These are phyloP conservation scores for Plasmodium berghei DNA, from an alignment of 169 alveolate species.

Conservation along the genomic window DNA sequence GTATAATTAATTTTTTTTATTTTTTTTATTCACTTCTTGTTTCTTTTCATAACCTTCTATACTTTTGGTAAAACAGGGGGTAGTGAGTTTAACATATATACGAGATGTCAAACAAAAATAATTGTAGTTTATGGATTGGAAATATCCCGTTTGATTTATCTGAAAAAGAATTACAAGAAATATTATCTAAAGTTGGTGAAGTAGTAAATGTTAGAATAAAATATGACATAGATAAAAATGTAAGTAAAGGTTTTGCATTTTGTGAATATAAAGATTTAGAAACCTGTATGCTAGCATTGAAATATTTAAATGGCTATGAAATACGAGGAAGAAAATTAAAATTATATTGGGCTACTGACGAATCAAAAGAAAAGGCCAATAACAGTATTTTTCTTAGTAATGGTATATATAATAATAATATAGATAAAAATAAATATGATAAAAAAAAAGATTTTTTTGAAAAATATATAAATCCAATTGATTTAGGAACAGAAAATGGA, in stretches of 20 bases:
- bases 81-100: too few species aligned
- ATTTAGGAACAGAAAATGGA: not conserved
- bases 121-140: slow-evolving; percentile 76
- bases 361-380: slow-evolving; percentile 67
- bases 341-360: slow-evolving; percentile 82
- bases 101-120: slow-evolving; percentile 30
- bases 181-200: slow-evolving; percentile 78
- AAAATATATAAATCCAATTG: too few species aligned
- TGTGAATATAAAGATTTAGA: slow-evolving; percentile 82
- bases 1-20: too few species aligned
- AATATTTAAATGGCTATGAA: slow-evolving; percentile 80
- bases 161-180: slow-evolving; percentile 81
- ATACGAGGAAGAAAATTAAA: slow-evolving; percentile 78
- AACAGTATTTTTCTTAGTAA: not conserved
- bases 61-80: too few species aligned
- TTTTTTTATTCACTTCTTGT: too few species aligned
- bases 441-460: not conserved
- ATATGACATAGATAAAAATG: slow-evolving; percentile 79
- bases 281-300: slow-evolving; percentile 80
- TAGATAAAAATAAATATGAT: slow-evolving; percentile 30
- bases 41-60: not conserved
- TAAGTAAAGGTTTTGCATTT: slow-evolving; percentile 83
- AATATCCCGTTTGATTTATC: slow-evolving; percentile 82
- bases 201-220: slow-evolving; percentile 78
- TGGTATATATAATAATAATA: not conserved